Percentiles rank a stretch among this genome's conserved stretches.
Evolutionary conservation across 331 rosid genomes (phyloP).

Genomic region (Arachis monticola): DNA sequence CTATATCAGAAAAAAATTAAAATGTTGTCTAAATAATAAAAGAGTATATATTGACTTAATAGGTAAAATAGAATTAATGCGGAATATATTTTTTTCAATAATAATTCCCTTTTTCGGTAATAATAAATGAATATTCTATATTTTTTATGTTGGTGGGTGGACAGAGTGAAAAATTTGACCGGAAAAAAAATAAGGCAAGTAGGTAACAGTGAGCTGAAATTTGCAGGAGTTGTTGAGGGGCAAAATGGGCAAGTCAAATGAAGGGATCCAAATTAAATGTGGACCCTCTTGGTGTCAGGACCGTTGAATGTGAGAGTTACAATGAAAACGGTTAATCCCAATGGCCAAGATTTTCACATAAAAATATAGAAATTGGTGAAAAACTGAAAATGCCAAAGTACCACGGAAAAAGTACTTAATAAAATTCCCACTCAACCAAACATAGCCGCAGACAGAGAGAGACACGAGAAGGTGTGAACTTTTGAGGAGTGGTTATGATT

Average conservation of each 20-base stretch:
- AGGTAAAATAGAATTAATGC: too few species aligned
- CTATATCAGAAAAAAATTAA: too few species aligned
- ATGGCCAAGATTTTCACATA: not conserved
- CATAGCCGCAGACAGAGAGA: conserved; percentile 35
- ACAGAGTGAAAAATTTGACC: not conserved
- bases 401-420: conserved; percentile 60
- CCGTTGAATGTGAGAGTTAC: conserved; percentile 48
- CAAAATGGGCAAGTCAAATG: not conserved
- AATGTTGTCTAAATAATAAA: too few species aligned
- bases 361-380: not conserved
- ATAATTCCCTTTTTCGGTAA: not conserved
- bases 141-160: not conserved
- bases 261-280: conserved; percentile 23
- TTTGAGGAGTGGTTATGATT: not conserved
- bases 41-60: too few species aligned
- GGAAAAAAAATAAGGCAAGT: not conserved
- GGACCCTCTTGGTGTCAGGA: conserved; percentile 39
- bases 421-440: conserved; percentile 36
- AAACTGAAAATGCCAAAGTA: conserved; percentile 38
- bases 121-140: not conserved
- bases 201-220: not conserved
- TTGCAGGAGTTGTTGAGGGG: not conserved
- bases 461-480: conserved; percentile 2
- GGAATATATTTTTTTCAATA: too few species aligned
- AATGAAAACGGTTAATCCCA: conserved; percentile 37